Evolutionary conservation across 352 stramenopile genomes (phyloP), one percentile per base, ranked within the genome.

Genomic region (Blastocystis sp.): DNA sequence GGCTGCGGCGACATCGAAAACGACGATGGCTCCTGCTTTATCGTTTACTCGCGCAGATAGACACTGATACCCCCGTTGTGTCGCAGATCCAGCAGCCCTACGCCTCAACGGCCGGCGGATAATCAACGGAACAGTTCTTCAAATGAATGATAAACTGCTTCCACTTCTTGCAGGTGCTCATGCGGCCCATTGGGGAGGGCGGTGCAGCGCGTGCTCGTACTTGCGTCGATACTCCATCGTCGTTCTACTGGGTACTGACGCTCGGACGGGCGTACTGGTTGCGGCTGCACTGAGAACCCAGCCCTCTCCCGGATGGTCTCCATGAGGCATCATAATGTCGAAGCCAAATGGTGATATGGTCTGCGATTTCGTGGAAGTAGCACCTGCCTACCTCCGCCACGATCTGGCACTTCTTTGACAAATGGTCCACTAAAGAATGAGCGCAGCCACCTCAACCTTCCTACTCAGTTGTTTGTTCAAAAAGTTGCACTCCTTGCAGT

Each of bases 41-140:
- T 61, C 3, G 10, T 7, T 23, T 79, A 7, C 9, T 60, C 11
- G 19, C 38, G 17, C 69, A 79, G 53, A 23, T 79, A 79, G 41
- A 79, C 69, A 17, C 43, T 53, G 53, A 64, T 79, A 2, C 64
- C 43, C 5, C 38, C 5, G 69, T 79, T 61, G 21, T 79, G 38
- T 79, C 69, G 21, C 28, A 60, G 19, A 79, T 53, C 69, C 69
- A 79, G 69, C 69, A 79, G 10, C 69, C 69, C 69, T 79, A n/a
- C 14, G 62, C 14, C 21, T 5, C 21, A 40, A 17, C 2, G 1
- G 11, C 17, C 0, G 1, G 4, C 2, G 5, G 40, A 34, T 64
- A 1, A 21, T 21, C n/a, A 60, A 79, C 69, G 10, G 69, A 45
- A 62, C 69, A 79, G 69, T 43, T 64, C 23, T 79, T 40, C 17